phyloP scores from a whole-genome alignment of 495 filamentous ascomycete species.

The Aspergillus cristatus region DNA sequence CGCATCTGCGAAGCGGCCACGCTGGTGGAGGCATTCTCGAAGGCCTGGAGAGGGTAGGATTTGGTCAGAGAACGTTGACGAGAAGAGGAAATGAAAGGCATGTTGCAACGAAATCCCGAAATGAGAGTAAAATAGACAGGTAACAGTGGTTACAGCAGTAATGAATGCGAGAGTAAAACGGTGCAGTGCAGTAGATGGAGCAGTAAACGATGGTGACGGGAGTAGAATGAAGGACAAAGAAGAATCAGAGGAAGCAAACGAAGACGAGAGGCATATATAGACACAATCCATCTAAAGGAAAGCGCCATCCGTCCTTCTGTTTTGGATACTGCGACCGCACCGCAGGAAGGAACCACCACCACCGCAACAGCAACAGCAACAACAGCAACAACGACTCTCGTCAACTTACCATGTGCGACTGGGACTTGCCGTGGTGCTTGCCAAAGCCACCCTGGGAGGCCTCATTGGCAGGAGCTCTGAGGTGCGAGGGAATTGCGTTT shows the following conservation, averaged over 20 bases:
- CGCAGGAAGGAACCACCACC: no score
- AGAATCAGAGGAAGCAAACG: neutral
- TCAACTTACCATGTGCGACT: constrained; percentile 86
- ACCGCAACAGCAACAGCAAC: no score
- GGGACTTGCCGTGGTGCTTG: constrained; percentile 90
- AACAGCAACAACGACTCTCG: neutral
- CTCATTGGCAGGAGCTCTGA: constrained; percentile 51
- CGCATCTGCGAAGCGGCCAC: constrained; percentile 98
- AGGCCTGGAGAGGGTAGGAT: constrained; percentile 52
- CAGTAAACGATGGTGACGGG: constrained; percentile 2
- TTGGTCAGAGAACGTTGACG: constrained; percentile 10
- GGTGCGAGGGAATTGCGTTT: constrained; percentile 66
- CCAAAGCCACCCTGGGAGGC: constrained; percentile 48
- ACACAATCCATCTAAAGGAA: neutral
- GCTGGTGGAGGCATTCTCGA: constrained; percentile 97
- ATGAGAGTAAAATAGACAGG: no score
- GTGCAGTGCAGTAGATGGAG: no score
- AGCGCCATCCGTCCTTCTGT: no score
- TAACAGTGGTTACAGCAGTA: no score
- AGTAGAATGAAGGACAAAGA: neutral
- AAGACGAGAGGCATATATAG: neutral
- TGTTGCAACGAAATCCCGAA: neutral
- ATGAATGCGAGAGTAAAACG: no score
- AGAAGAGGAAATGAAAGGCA: neutral
- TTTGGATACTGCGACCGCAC: no score